phyloP scores from a whole-genome alignment of 148 eudicot genomes.

The Cornus suecica region DNA sequence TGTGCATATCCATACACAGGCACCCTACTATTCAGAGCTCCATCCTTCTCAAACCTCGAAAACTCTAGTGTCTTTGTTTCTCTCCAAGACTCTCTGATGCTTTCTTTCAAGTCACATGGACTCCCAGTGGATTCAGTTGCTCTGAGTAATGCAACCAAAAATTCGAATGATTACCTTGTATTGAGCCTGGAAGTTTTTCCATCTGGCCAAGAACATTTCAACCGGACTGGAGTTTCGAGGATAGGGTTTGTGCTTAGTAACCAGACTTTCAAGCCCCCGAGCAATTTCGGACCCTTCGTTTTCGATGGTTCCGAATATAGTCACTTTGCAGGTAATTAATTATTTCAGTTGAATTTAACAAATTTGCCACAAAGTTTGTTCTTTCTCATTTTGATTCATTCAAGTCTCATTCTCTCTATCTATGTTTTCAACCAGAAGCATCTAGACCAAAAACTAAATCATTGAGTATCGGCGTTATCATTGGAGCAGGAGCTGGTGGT shows the following conservation, averaged over 20 bases:
- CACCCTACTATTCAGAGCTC: slow-evolving; percentile 51
- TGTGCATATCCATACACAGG: slow-evolving; percentile 79
- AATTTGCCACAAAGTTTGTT: neutral
- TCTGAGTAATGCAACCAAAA: slow-evolving; percentile 40
- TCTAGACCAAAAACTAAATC: slow-evolving; percentile 19
- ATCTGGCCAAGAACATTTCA: slow-evolving; percentile 20
- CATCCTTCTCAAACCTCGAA: slow-evolving; percentile 49
- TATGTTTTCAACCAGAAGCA: slow-evolving; percentile 2
- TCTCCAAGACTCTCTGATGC: slow-evolving; percentile 34
- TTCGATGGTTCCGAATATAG: slow-evolving; percentile 20
- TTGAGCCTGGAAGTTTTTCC: slow-evolving; percentile 38
- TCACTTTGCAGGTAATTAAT: slow-evolving; percentile 14
- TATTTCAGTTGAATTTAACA: neutral
- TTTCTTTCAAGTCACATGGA: slow-evolving; percentile 5
- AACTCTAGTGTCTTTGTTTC: slow-evolving; percentile 22
- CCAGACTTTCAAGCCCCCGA: slow-evolving; percentile 31
- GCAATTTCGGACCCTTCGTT: slow-evolving; percentile 33
- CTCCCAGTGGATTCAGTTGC: slow-evolving; percentile 78
- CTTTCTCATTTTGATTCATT: neutral
- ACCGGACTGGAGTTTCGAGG: slow-evolving; percentile 25
- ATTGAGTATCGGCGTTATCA: slow-evolving; percentile 26
- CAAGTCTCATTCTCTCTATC: neutral
- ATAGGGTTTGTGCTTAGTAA: slow-evolving; percentile 35
- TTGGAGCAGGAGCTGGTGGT: slow-evolving; percentile 34
- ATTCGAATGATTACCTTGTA: slow-evolving; percentile 31